phyloP scores from a whole-genome alignment of 805 yeast genomes.

The baker's yeast (Saccharomyces cerevisiae) region DNA sequence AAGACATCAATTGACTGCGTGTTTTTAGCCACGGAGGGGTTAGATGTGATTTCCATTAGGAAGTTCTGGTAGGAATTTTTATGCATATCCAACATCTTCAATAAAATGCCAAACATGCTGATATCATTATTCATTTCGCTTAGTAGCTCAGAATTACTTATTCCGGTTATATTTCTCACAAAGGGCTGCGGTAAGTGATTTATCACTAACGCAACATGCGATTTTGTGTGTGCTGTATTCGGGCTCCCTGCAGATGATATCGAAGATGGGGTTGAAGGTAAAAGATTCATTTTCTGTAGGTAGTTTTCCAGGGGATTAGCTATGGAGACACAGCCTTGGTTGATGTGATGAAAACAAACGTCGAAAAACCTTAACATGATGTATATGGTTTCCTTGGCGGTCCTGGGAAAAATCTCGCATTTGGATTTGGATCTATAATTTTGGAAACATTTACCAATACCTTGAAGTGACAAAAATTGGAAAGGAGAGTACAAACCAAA shows the following conservation, averaged over 20 bases:
- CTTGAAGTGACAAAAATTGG: conserved; percentile 23
- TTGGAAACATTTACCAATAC: conserved; percentile 23
- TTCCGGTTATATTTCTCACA: conserved; percentile 12
- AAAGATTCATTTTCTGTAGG: conserved; percentile 15
- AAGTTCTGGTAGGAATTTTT: conserved; percentile 12
- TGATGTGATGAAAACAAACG: conserved; percentile 18
- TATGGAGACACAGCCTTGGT: conserved; percentile 15
- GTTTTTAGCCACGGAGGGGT: background rate
- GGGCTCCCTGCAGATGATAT: conserved; percentile 1
- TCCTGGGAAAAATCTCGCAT: conserved; percentile 34
- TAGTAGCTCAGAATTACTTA: conserved; percentile 9
- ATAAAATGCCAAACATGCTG: conserved; percentile 17
- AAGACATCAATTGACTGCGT: conserved; percentile 4
- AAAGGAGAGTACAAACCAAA: conserved; percentile 27
- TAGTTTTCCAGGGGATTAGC: conserved; percentile 23
- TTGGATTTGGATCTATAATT: conserved; percentile 3
- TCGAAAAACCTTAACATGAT: conserved; percentile 26
- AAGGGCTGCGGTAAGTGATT: conserved; percentile 22
- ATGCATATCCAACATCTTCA: conserved; percentile 16
- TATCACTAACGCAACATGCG: conserved; percentile 9
- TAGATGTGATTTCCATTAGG: conserved; percentile 7
- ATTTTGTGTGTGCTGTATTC: conserved; percentile 2
- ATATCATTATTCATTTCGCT: conserved; percentile 14
- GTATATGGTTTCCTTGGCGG: conserved; percentile 29
- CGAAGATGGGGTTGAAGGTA: conserved; percentile 27